Base-by-base conservation (phyloP, 2,329 filamentous ascomycete genomes). In the Diplocarpon mali region DNA sequence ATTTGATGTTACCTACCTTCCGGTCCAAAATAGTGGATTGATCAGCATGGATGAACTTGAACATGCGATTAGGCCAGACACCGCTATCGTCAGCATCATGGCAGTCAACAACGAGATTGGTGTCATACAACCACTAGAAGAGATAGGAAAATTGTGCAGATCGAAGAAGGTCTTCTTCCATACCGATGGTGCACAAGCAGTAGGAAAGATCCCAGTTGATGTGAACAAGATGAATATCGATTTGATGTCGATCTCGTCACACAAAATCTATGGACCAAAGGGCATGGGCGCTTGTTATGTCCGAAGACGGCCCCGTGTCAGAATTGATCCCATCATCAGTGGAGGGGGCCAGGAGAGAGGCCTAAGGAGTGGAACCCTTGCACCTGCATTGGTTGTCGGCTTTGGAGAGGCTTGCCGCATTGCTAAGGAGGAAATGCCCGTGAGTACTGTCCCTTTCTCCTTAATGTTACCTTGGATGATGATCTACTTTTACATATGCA, bases 91-190 rank as follows among this genome's bases (percentile, higher is more conserved):
- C 65, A 95, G 89, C 62, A 85, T 98, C 65, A 98, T 98, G 92
- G 81, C 92, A 1, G 92, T 98, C 60, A 98, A 98, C 72, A 98
- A 98, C 65, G 92, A 98, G 68, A 96, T 98, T 59, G 92, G 92
- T 60, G 92, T 98, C n/a, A 93, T 98, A 47, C 92, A 98, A 66
- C 92, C 92, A 1, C 68, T 98, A 47, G 85, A 87, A 57, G 79
- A 95, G 68, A 98, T 98, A 62, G 92, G 92, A 60, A 84, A 83
- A 66, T 71, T 98, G 12, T 98, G 92, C 66, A 80, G 92, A 40
- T 75, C 79, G 44, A 92, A 86, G 66, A 95, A 95, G 71, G 73
- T 95, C 36, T 98, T 95, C 67, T 98, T 98, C 77, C 92, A 98
- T 68, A 94, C 88, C 17, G 92, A 98, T 64, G 92, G 75, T 41